A percentile compares a stretch with the other conserved stretches of the same genome.
These are phyloP conservation scores for Macadamia integrifolia DNA, from an alignment of 164 flowering plant species.

Conservation along the genomic window DNA sequence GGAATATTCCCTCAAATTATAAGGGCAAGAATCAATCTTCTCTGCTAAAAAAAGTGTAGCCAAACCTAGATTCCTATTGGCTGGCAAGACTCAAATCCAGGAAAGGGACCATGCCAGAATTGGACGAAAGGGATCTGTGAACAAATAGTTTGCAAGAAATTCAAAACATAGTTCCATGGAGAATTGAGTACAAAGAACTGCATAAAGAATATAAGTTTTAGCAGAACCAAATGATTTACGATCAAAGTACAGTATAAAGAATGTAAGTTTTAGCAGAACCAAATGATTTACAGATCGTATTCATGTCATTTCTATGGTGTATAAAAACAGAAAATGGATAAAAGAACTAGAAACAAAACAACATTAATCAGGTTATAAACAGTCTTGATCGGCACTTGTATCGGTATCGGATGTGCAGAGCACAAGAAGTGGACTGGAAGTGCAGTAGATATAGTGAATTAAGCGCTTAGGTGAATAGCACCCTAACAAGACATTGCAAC, in stretches of 20 bases:
- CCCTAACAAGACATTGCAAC: neutral
- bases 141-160: neutral
- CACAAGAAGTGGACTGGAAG: neutral
- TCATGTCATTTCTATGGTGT: neutral
- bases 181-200: neutral
- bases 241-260: neutral
- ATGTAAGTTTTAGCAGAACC: neutral
- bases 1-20: neutral
- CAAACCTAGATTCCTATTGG: neutral
- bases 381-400: neutral
- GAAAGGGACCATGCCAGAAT: neutral
- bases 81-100: neutral
- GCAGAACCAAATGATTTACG: neutral
- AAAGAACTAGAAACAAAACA: neutral
- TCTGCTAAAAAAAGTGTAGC: neutral
- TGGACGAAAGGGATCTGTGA: neutral
- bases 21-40: neutral
- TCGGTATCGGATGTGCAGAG: neutral
- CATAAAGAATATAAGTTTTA: neutral
- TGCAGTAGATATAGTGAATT: neutral
- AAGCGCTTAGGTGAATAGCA: neutral
- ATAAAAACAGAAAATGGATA: neutral
- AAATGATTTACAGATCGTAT: neutral
- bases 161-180: neutral
- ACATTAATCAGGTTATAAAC: neutral